These are phyloP conservation scores for Colletotrichum sp. DNA, from an alignment of 2,329 filamentous ascomycete species.

Conservation along the genomic window DNA sequence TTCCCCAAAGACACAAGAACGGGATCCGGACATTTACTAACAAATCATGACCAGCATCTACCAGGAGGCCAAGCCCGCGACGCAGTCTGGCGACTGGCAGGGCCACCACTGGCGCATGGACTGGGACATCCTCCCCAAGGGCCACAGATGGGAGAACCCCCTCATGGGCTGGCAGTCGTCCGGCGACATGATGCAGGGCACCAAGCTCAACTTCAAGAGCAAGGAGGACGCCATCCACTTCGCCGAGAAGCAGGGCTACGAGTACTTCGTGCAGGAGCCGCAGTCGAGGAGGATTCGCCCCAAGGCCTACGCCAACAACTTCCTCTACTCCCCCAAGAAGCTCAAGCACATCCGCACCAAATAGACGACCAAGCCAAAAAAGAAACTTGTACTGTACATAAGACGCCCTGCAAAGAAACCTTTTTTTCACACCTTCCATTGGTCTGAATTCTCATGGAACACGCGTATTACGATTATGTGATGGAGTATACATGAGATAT, in stretches of 20 bases:
- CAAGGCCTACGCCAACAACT: constrained; percentile 98
- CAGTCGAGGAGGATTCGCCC: constrained; percentile 84
- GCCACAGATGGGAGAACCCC: constrained; percentile 97
- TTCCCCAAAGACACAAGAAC: background rate
- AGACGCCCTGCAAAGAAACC: constrained; percentile 16
- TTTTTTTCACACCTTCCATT: background rate
- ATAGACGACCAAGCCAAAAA: constrained; percentile 46
- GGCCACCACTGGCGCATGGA: constrained; percentile 94
- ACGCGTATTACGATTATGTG: background rate
- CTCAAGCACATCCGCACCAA: constrained; percentile 87
- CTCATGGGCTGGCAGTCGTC: constrained; percentile 99
- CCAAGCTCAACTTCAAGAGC: constrained; percentile 84
- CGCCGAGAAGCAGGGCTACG: constrained; percentile 98
- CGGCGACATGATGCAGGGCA: constrained; percentile 93
- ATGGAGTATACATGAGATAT: background rate
- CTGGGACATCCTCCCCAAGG: constrained; percentile 92
- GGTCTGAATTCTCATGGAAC: background rate
- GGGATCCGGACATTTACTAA: background rate
- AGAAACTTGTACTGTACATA: constrained; percentile 30
- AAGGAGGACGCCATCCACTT: constrained; percentile 96
- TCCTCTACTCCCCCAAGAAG: constrained; percentile 83
- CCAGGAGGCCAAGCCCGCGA: constrained; percentile 90
- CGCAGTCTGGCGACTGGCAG: constrained; percentile 91
- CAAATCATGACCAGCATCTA: constrained; percentile 72
- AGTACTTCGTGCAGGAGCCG: constrained; percentile 98